Evolutionary conservation across 169 alveolate genomes (phyloP), one percentile per base, ranked within the genome.

Genomic region (Plasmodium gonderi): DNA sequence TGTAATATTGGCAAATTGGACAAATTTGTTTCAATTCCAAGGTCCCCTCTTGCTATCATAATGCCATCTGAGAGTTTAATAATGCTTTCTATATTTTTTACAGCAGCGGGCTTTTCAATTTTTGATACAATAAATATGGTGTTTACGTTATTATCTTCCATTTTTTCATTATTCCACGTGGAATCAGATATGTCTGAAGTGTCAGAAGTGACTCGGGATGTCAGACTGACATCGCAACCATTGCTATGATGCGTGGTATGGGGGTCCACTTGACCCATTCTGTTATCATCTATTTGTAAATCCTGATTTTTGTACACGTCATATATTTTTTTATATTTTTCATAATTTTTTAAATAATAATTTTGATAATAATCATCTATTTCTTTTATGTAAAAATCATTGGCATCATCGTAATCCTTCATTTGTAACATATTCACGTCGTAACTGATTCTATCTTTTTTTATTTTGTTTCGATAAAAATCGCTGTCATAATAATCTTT

Each of bases 1-100:
- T 98, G 99, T n/a, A 97, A 97, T 51, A 97, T 94, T 77, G 98
- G 98, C 42, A 98, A 97, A 72, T 98, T 97, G 36, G 98, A 97
- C 17, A 98, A 96, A n/a, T 98, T 97, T n/a, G 99, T 98, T 94
- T 98, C 99, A 96, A 98, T 97, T 49, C 99, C 99, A 72, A 99
- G 79, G 92, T 98, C 99, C 6, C 99, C 99, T 80, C 99, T 97
- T 51, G 99, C 99, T 12, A 99, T 98, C 99, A 98, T 98, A 64
- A 98, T 95, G 7, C 99, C 99, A 91, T 99, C 99, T 5, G 99
- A 90, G 17, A 93, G 98, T 60, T 96, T 91, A 20, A 98, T 92
- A 68, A 98, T 98, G 42, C 97, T 98, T 75, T 98, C 99, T 81
- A 97, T 96, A 78, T 97, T 97, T 69, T 97, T 95, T 29, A 98